Evolutionary conservation across 225 moss, liverwort and hornwort species (phyloP).

Genomic region (Polytrichum commune): DNA sequence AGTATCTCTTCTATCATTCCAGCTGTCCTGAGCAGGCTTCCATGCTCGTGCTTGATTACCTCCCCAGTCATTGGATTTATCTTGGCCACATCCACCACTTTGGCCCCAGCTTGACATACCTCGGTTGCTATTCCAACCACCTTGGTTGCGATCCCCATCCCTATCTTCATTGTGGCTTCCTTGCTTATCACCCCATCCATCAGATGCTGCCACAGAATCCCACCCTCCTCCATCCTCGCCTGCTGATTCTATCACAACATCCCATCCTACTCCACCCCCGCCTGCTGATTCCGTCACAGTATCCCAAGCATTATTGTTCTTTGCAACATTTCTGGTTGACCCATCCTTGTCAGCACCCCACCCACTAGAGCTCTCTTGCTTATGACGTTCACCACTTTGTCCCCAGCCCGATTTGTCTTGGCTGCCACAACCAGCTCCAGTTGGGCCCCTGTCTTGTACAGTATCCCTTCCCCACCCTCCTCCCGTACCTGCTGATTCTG

Average conservation of each 20-base stretch:
- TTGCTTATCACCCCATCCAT: neutral
- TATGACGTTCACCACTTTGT: neutral
- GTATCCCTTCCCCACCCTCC: neutral
- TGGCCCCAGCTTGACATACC: neutral
- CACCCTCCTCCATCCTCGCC: neutral
- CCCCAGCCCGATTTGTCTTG: neutral
- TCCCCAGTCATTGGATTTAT: neutral
- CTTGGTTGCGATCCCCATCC: neutral
- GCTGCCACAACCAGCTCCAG: neutral
- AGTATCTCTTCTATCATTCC: slow-evolving; percentile 1
- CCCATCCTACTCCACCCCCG: neutral
- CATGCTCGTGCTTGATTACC: neutral
- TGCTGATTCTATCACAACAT: neutral
- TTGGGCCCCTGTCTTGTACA: neutral
- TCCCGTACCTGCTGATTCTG: neutral
- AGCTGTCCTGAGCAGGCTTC: slow-evolving; percentile 2
- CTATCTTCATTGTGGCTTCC: neutral
- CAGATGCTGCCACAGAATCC: neutral
- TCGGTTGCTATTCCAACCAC: neutral
- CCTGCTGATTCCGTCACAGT: neutral
- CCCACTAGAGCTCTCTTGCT: slow-evolving; percentile 15
- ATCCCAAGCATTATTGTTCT: slow-evolving; percentile 11
- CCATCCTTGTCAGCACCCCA: slow-evolving; percentile 23
- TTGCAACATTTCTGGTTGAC: neutral
- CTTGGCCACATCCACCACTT: slow-evolving; percentile 14